Percentiles rank a stretch among this genome's conserved stretches.
These are phyloP conservation scores for Plantago ovata DNA, from an alignment of 257 asterid species.

Conservation along the genomic window DNA sequence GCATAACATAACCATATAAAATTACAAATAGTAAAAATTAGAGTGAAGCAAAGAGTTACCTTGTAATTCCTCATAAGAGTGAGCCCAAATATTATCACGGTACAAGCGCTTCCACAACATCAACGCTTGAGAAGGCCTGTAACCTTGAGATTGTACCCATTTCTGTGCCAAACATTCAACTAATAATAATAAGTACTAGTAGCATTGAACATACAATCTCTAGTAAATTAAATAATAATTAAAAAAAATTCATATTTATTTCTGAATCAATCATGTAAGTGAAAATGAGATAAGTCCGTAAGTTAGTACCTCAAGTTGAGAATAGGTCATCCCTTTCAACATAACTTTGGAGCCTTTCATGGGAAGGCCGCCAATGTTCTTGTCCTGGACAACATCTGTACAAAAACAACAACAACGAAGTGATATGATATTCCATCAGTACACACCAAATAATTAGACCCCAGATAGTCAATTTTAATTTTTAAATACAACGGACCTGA, in stretches of 20 bases:
- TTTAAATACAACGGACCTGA: conserved; percentile 2
- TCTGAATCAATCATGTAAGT: not conserved
- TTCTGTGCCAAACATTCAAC: conserved; percentile 43
- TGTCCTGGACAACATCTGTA: conserved; percentile 32
- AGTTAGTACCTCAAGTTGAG: conserved; percentile 62
- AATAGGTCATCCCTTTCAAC: conserved; percentile 77
- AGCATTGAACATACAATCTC: not conserved
- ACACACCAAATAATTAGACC: not conserved
- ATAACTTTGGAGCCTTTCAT: conserved; percentile 54
- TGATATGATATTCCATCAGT: not conserved
- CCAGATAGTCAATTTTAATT: not conserved
- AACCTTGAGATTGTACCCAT: conserved; percentile 87
- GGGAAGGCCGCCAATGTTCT: conserved; percentile 18
- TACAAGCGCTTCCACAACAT: conserved; percentile 95
- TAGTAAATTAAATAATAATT: conserved; percentile 8
- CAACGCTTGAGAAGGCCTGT: conserved; percentile 85
- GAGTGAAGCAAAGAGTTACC: conserved; percentile 36
- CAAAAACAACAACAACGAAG: conserved; percentile 9
- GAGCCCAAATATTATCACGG: conserved; percentile 77
- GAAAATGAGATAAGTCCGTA: not conserved
- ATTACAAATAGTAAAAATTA: not conserved
- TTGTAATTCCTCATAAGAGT: conserved; percentile 58
- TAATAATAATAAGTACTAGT: conserved; percentile 15
- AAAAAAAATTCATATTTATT: not conserved
- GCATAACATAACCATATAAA: not conserved